phyloP scores from a whole-genome alignment of 768 basidiomycete genomes.

The Pleurotus pulmonarius region DNA sequence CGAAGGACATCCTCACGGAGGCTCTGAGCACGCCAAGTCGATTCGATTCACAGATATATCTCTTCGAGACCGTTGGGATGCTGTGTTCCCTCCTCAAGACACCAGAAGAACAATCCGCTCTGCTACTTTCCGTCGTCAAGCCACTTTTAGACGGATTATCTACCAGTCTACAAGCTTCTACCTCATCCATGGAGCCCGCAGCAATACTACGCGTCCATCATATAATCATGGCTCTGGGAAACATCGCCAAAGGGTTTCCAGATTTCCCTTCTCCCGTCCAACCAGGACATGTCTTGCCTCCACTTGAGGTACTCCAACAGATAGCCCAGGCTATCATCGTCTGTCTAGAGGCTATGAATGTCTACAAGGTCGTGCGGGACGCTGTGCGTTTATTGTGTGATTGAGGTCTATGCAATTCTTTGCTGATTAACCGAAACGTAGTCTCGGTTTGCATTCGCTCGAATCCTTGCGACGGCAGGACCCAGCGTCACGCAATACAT shows the following conservation, averaged over 20 bases:
- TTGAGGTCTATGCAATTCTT: not conserved
- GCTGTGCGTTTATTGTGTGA: conserved; percentile 55
- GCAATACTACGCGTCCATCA: conserved; percentile 90
- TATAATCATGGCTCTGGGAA: conserved; percentile 90
- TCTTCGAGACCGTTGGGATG: conserved; percentile 89
- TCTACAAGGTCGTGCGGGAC: conserved; percentile 83
- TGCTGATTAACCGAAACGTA: conserved; percentile 22
- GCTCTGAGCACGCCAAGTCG: conserved; percentile 64
- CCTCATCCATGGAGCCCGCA: conserved; percentile 59
- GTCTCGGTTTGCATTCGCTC: conserved; percentile 92
- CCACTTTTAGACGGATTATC: conserved; percentile 77
- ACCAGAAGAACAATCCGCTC: conserved; percentile 61
- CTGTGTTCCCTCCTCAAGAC: conserved; percentile 74
- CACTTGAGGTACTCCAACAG: conserved; percentile 76
- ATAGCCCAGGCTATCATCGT: conserved; percentile 85
- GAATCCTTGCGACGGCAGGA: conserved; percentile 87
- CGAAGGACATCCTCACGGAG: conserved; percentile 71
- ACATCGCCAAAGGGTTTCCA: conserved; percentile 95
- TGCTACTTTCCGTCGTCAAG: conserved; percentile 75
- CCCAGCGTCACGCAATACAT: conserved; percentile 83
- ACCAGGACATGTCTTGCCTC: conserved; percentile 64
- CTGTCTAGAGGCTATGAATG: conserved; percentile 84
- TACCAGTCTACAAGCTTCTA: conserved; percentile 49
- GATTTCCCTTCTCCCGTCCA: conserved; percentile 74
- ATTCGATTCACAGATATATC: conserved; percentile 89